phyloP scores from a whole-genome alignment of 768 basidiomycete species.

The Boletus pseudopeckii region DNA sequence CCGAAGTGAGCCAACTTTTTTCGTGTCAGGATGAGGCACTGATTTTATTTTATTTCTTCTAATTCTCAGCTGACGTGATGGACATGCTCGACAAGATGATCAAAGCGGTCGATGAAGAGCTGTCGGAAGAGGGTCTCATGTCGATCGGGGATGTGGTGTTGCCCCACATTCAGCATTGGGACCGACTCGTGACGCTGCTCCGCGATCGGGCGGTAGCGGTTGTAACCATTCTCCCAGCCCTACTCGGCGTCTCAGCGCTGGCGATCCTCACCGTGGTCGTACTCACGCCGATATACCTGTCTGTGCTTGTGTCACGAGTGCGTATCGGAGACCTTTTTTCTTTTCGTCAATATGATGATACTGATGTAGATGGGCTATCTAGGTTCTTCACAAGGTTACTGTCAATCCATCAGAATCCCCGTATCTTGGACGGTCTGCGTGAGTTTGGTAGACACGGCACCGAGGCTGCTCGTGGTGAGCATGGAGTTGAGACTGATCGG shows the following conservation, averaged over 20 bases:
- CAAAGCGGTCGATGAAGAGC: slow-evolving; percentile 14
- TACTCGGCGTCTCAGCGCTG: slow-evolving; percentile 20
- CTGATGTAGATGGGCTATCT: not conserved
- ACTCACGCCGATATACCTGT: slow-evolving; percentile 7
- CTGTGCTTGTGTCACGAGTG: slow-evolving; percentile 4
- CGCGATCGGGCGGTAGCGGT: not conserved
- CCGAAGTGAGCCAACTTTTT: slow-evolving; percentile 3
- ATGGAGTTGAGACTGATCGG: not conserved
- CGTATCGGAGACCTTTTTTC: not conserved
- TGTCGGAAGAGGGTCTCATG: slow-evolving; percentile 16
- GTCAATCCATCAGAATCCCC: not conserved
- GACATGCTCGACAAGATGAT: slow-evolving; percentile 20
- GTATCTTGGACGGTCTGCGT: slow-evolving; percentile 2
- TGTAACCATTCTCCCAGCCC: slow-evolving; percentile 8
- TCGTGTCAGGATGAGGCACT: not conserved
- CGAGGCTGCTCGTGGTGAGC: too few relatives aligned
- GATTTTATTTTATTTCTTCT: too few relatives aligned
- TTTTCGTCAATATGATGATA: not conserved
- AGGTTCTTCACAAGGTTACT: not conserved
- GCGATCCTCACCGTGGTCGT: slow-evolving; percentile 11
- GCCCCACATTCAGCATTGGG: slow-evolving; percentile 21
- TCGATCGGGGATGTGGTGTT: slow-evolving; percentile 15
- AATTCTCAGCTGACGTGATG: slow-evolving; percentile 16
- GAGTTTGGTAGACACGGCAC: not conserved
- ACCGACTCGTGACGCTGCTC: slow-evolving; percentile 8